phyloP scores from a whole-genome alignment of 768 basidiomycete species.

The Auriscalpium vulgare region DNA sequence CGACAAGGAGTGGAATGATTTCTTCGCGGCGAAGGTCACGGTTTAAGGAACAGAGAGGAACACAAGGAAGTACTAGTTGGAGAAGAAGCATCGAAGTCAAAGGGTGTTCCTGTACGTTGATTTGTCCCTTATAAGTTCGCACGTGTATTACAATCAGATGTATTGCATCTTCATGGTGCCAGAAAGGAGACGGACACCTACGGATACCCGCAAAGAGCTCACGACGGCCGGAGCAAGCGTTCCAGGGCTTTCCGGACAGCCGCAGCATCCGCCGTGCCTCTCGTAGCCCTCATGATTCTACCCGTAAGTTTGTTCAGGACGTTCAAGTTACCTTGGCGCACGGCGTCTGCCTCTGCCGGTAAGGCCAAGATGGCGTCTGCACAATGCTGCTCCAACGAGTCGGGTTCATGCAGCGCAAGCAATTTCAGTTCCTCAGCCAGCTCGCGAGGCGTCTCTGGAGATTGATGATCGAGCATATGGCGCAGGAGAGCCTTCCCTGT shows the following conservation, averaged over 20 bases:
- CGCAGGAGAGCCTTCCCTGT: slow-evolving; percentile 74
- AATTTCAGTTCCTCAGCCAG: slow-evolving; percentile 46
- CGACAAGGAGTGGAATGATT: slow-evolving; percentile 72
- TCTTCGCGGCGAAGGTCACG: slow-evolving; percentile 51
- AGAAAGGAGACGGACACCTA: neutral
- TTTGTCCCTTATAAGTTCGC: neutral
- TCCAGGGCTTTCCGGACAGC: slow-evolving; percentile 44
- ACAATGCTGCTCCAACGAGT: slow-evolving; percentile 48
- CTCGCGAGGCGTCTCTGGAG: slow-evolving; percentile 28
- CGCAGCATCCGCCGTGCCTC: slow-evolving; percentile 73
- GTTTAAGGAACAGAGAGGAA: slow-evolving; percentile 19
- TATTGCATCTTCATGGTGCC: neutral
- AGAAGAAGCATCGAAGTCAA: neutral
- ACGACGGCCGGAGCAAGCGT: slow-evolving; percentile 23
- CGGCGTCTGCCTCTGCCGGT: slow-evolving; percentile 58
- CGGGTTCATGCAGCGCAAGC: slow-evolving; percentile 29
- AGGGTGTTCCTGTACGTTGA: no score
- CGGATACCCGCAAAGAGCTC: neutral
- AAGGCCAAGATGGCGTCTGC: slow-evolving; percentile 52
- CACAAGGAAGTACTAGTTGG: neutral
- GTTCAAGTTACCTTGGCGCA: slow-evolving; percentile 61
- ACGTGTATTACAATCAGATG: neutral
- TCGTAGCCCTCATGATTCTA: slow-evolving; percentile 73
- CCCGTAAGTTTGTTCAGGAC: slow-evolving; percentile 81
- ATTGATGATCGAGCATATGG: slow-evolving; percentile 47